These are phyloP conservation scores for Triticum turgidum DNA, from an alignment of 176 grass and related monocot genomes.

Conservation along the genomic window DNA sequence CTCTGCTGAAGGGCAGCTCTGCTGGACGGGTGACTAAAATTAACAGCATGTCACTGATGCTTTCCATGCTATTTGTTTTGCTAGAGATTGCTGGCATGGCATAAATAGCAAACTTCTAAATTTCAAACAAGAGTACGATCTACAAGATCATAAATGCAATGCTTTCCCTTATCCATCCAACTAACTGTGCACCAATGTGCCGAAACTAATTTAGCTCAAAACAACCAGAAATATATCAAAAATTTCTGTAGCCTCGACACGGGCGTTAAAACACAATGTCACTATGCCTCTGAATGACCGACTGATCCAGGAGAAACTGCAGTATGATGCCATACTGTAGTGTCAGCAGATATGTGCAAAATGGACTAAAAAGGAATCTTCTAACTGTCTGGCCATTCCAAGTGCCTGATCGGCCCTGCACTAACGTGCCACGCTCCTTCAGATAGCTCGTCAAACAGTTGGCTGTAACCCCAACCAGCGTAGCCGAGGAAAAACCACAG, in stretches of 20 bases:
- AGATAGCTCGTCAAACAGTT: conserved; percentile 75
- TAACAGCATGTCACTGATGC: too few species aligned
- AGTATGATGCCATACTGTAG: neutral
- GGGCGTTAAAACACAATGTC: neutral
- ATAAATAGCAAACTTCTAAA: neutral
- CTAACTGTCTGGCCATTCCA: conserved; percentile 72
- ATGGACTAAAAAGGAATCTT: neutral
- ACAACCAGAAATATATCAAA: neutral
- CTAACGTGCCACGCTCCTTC: conserved; percentile 65
- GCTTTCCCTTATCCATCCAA: neutral
- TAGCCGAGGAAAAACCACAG: conserved; percentile 90
- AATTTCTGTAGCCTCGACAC: neutral
- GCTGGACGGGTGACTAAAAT: too few species aligned
- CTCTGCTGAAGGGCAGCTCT: too few species aligned
- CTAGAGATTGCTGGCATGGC: too few species aligned
- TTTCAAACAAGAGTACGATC: neutral
- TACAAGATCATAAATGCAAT: neutral
- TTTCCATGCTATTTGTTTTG: too few species aligned
- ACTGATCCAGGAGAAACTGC: neutral
- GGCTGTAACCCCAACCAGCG: conserved; percentile 66
- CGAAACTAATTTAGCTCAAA: neutral
- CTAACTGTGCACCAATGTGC: neutral
- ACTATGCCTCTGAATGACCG: neutral
- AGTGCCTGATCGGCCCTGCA: conserved; percentile 29
- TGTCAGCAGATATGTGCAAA: conserved; percentile 23